A percentile compares a stretch with the other conserved stretches of the same genome.
Conservation (phyloP, 2,329 filamentous ascomycete genomes). For the Aspergillus sp. region DNA sequence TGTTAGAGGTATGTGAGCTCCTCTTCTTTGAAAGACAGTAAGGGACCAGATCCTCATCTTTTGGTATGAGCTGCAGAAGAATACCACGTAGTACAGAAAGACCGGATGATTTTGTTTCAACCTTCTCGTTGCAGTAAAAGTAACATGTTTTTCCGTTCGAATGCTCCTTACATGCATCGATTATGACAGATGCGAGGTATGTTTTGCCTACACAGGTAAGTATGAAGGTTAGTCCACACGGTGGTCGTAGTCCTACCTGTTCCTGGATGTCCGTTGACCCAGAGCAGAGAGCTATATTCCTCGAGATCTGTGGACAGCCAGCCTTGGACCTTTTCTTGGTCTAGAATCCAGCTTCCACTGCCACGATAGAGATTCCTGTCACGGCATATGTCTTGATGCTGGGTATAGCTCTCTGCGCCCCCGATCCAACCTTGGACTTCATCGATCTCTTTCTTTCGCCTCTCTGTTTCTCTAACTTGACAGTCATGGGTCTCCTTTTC, state of each 20-base stretch:
- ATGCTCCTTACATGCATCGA: background rate
- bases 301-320: background rate
- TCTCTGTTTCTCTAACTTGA: background rate
- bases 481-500: background rate
- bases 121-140: conserved; percentile 8
- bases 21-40: conserved; percentile 5
- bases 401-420: background rate
- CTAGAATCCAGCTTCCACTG: conserved; percentile 1
- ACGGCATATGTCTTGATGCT: background rate
- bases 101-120: background rate
- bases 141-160: background rate
- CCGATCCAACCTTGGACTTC: background rate
- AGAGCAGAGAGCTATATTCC: background rate
- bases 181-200: background rate
- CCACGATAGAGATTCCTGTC: background rate
- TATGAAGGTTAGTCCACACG: background rate
- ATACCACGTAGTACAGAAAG: conserved; percentile 1
- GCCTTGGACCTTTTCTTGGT: background rate
- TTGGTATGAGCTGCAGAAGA: conserved; percentile 1
- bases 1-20: background rate
- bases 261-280: conserved; percentile 1
- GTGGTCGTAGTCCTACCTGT: background rate
- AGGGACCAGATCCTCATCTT: background rate
- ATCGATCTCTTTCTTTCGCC: background rate
- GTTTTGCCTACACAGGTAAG: background rate